These are phyloP conservation scores for Elaphomyces granulatus DNA, from an alignment of 495 filamentous ascomycete species.

Conservation along the genomic window DNA sequence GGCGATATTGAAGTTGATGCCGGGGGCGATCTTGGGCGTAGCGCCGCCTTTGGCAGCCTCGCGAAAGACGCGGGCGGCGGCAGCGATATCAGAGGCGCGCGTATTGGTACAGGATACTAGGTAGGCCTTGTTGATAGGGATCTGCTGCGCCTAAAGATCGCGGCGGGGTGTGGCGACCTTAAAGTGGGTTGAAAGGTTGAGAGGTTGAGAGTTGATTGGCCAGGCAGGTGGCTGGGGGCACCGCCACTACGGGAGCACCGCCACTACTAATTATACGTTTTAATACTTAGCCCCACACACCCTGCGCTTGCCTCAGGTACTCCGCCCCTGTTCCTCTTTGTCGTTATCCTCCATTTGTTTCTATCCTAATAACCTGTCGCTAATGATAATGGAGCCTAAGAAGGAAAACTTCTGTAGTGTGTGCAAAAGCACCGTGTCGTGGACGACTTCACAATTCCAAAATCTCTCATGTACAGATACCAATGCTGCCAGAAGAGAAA, in stretches of 20 bases:
- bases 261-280: no score
- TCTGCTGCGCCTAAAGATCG: constrained; percentile 56
- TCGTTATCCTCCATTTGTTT: no score
- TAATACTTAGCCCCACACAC: no score
- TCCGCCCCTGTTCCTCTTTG: no score
- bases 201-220: no score
- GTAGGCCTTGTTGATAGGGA: constrained; percentile 75
- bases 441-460: constrained; percentile 1
- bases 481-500: neutral
- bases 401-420: neutral
- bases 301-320: no score
- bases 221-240: no score
- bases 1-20: constrained; percentile 83
- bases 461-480: constrained; percentile 1
- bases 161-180: constrained; percentile 54
- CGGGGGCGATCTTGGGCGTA: constrained; percentile 55
- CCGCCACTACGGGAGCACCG: no score
- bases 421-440: neutral
- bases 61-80: constrained; percentile 76
- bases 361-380: no score
- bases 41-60: constrained; percentile 43
- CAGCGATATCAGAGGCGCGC: constrained; percentile 65
- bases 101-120: constrained; percentile 88
- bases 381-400: neutral
- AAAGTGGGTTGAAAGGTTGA: no score